Conservation (phyloP, 345 rosid species). For the Theobroma cacao region DNA sequence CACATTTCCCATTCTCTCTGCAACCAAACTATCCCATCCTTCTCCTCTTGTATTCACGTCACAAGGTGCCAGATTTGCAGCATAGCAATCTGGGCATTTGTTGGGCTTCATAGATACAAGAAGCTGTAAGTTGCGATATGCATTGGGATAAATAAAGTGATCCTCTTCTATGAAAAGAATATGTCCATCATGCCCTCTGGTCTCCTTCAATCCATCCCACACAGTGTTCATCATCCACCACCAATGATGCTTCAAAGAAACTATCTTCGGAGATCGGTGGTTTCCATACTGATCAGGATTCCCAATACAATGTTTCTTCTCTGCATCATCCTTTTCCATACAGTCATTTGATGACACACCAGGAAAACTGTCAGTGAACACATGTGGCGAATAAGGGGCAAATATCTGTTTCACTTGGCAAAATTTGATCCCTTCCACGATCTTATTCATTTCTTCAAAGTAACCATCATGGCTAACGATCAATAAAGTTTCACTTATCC, state of each 20-base stretch:
- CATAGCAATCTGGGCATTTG: constrained; percentile 86
- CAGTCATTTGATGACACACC: constrained; percentile 69
- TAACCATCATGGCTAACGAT: constrained; percentile 95
- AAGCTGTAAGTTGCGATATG: constrained; percentile 82
- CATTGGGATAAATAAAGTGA: constrained; percentile 92
- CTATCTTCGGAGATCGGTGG: constrained; percentile 78
- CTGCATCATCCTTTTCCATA: constrained; percentile 60
- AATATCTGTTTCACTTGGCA: constrained; percentile 92
- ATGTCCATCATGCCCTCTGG: constrained; percentile 57
- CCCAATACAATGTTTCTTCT: constrained; percentile 54
- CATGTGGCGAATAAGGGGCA: constrained; percentile 82
- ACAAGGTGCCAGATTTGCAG: constrained; percentile 88
- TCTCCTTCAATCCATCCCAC: constrained; percentile 93
- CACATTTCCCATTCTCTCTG: constrained; percentile 95
- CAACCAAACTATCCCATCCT: constrained; percentile 57
- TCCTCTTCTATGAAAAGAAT: constrained; percentile 96
- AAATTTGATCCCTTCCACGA: constrained; percentile 72
- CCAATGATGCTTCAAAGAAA: constrained; percentile 98
- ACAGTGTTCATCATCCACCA: constrained; percentile 99
- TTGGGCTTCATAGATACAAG: constrained; percentile 55
- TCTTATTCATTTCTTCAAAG: constrained; percentile 80
- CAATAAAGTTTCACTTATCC: constrained; percentile 82
- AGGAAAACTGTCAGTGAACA: constrained; percentile 60
- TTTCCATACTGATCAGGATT: constrained; percentile 96
- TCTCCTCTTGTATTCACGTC: constrained; percentile 94